Conservation (phyloP, 495 filamentous ascomycete species). For the Penicilliopsis zonata region DNA sequence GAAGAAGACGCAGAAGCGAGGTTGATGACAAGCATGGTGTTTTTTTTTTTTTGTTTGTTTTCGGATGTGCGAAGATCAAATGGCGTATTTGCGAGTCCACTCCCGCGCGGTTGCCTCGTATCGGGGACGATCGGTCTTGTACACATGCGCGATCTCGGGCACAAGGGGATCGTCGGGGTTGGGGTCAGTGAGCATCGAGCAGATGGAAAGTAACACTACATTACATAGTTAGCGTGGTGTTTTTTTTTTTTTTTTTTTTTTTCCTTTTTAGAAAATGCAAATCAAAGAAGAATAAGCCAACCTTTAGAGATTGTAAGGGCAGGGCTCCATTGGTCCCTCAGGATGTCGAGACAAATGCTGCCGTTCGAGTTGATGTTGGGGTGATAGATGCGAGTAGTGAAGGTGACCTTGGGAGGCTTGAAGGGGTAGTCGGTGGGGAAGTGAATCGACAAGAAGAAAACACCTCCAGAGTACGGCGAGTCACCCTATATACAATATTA, state of each 20-base stretch:
- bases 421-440: conserved; percentile 99
- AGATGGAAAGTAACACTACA: conserved; percentile 91
- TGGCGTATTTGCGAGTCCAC: conserved; percentile 98
- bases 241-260: no score
- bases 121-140: conserved; percentile 93
- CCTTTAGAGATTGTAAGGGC: conserved; percentile 98
- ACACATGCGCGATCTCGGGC: conserved; percentile 97
- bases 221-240: conserved; percentile 8
- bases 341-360: conserved; percentile 95
- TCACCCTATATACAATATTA: no score
- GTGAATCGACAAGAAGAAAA: conserved; percentile 97
- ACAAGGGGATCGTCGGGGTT: conserved; percentile 98
- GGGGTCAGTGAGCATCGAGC: conserved; percentile 98
- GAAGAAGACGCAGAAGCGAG: conserved; percentile 23
- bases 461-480: conserved; percentile 91
- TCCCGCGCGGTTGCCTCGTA: conserved; percentile 96
- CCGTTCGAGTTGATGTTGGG: conserved; percentile 99
- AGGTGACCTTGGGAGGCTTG: conserved; percentile 99
- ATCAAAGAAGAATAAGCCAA: conserved; percentile 16
- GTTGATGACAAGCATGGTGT: conserved; percentile 18
- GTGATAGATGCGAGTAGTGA: conserved; percentile 98
- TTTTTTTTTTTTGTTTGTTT: no score
- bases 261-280: no score
- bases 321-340: conserved; percentile 98
- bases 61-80: conserved; percentile 34